Evolutionary conservation across 2,329 filamentous ascomycete genomes (phyloP), one percentile per base, ranked within the genome.

Genomic region (Fusarium sp.): DNA sequence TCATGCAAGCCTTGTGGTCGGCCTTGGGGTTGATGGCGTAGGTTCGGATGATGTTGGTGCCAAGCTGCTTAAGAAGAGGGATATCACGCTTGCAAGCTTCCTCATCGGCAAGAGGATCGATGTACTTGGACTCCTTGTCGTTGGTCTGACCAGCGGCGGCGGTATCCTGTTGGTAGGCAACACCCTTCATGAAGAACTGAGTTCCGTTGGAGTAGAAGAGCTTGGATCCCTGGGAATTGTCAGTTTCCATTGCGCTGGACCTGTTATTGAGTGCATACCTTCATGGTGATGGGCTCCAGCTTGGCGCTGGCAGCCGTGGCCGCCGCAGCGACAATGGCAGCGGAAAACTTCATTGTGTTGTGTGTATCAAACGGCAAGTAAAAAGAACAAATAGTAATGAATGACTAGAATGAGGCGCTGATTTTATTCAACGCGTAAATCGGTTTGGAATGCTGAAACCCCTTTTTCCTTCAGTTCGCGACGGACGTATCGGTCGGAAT

Each of bases 11-110:
- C 58, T 87, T 86, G 85, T 99, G 96, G 83, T 97, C 87, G 74
- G 86, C 81, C 18, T 86, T 89, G 27, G 95, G 93, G 84, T 98
- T 89, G 77, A 98, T 90, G 76, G 95, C 94, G 82, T 99, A 99
- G 61, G 96, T 95, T 82, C 96, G 95, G 82, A 99, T 95, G 76
- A 91, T 90, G 85, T 99, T 99, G 83, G 94, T 97, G 71, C 90
- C 87, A 68, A 98, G 88, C 81, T 93, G 85, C 80, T 88, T 81
- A 74, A 99, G 87, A 76, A 93, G 89, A 49, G 94, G 93, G 52
- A 99, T 89, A 80, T 99, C 96, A 76, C 95, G 93, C 81, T 89
- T 88, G 88, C 96, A 98, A 74, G 84, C 82, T 37, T 85, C 83
- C 62, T 84, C 82, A 78, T 97, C 90, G 74, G 93, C 87, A 42